These are phyloP conservation scores for Trypanosoma rangeli DNA, from an alignment of 208 protist species.

Conservation along the genomic window DNA sequence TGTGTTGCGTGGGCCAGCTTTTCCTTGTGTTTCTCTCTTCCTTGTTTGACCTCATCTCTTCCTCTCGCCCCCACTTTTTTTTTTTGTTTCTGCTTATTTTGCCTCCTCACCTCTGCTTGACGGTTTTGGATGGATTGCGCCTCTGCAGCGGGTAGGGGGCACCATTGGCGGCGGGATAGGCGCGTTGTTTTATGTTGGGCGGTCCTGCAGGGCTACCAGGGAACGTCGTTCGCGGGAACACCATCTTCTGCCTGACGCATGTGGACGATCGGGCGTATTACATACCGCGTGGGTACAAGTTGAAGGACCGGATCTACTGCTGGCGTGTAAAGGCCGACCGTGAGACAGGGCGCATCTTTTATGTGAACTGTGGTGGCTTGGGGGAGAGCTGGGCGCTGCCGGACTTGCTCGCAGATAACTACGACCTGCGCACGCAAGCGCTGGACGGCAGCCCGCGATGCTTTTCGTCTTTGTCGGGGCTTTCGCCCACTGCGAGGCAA, in stretches of 20 bases:
- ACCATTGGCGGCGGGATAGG: neutral
- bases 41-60: neutral
- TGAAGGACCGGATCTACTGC: constrained; percentile 18
- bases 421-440: neutral
- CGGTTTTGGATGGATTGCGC: neutral
- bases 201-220: constrained; percentile 4
- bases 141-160: neutral
- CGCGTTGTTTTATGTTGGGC: neutral
- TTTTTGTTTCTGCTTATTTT: neutral
- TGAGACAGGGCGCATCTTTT: constrained; percentile 22
- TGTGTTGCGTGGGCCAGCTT: neutral
- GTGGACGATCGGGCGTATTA: constrained; percentile 16
- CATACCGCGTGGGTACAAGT: constrained; percentile 9
- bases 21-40: neutral
- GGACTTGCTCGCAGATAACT: constrained; percentile 10
- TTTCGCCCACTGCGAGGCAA: neutral
- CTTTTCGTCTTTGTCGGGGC: neutral
- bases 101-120: neutral
- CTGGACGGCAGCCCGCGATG: neutral
- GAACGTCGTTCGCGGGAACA: constrained; percentile 15
- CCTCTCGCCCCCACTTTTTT: neutral
- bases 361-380: constrained; percentile 21
- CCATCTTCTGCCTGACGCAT: constrained; percentile 10
- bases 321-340: constrained; percentile 21
- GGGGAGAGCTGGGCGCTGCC: constrained; percentile 20